Conservation (phyloP, 495 filamentous ascomycete species). For the Aspergillus steynii region DNA sequence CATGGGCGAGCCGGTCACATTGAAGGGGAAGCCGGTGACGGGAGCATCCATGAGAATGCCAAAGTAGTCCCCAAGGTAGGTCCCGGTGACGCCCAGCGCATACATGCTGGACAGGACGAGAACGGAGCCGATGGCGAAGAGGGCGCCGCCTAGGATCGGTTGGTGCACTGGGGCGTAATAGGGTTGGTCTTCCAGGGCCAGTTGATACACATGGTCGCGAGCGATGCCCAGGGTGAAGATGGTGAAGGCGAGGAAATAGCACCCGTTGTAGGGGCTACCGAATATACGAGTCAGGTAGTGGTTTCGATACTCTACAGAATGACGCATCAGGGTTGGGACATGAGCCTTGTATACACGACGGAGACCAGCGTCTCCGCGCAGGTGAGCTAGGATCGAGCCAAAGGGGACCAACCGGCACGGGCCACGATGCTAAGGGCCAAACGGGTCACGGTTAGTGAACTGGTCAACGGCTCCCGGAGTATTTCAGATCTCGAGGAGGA, state of each 20-base stretch:
- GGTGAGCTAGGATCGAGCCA: background rate
- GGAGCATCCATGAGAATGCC: slow-evolving; percentile 95
- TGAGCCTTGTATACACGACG: slow-evolving; percentile 13
- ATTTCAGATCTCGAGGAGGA: too few relatives aligned
- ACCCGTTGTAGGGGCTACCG: slow-evolving; percentile 72
- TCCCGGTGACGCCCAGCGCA: slow-evolving; percentile 92
- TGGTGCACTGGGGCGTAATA: slow-evolving; percentile 59
- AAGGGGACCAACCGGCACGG: slow-evolving; percentile 41
- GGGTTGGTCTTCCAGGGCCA: slow-evolving; percentile 41
- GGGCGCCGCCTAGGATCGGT: slow-evolving; percentile 67
- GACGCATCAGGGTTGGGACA: slow-evolving; percentile 11
- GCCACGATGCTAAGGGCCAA: slow-evolving; percentile 41
- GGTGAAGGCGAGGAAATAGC: slow-evolving; percentile 82
- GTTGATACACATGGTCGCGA: slow-evolving; percentile 69
- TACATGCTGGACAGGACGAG: slow-evolving; percentile 88
- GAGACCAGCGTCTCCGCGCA: background rate
- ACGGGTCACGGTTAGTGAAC: slow-evolving; percentile 18
- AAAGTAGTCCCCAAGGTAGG: slow-evolving; percentile 97
- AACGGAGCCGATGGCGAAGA: slow-evolving; percentile 75
- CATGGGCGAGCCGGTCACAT: slow-evolving; percentile 89
- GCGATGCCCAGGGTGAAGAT: slow-evolving; percentile 92
- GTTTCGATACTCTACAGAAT: slow-evolving; percentile 78
- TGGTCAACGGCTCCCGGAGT: background rate
- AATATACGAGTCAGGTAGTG: slow-evolving; percentile 86
- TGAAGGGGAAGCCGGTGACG: slow-evolving; percentile 95